These are phyloP conservation scores for Sanghuangporus weigelae DNA, from an alignment of 1,284 basidiomycete species.

Conservation along the genomic window DNA sequence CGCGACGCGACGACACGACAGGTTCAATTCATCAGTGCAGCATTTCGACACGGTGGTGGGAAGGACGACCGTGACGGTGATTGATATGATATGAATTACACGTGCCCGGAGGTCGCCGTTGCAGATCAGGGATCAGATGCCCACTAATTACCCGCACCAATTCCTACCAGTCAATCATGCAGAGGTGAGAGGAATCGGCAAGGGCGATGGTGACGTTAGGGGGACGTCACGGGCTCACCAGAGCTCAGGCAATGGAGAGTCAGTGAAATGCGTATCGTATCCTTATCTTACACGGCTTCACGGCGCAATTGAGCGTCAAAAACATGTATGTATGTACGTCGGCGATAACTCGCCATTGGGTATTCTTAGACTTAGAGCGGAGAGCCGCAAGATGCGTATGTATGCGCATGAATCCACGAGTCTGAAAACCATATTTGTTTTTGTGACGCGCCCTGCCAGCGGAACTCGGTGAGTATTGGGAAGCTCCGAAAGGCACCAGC, in stretches of 20 bases:
- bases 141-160: background rate
- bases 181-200: too few species aligned
- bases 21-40: too few species aligned
- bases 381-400: background rate
- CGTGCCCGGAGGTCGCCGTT: background rate
- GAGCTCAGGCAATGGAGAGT: background rate
- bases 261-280: background rate
- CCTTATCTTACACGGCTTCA: background rate
- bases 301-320: too few species aligned
- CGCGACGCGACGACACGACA: too few species aligned
- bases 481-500: background rate
- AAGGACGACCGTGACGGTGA: too few species aligned
- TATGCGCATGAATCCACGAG: background rate
- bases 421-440: background rate
- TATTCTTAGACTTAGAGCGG: background rate
- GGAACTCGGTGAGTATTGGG: background rate
- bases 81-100: too few species aligned
- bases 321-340: background rate
- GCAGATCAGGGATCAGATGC: background rate
- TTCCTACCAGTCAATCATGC: too few species aligned
- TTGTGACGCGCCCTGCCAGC: background rate
- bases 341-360: background rate
- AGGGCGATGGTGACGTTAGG: background rate
- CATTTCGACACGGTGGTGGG: too few species aligned
- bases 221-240: background rate